Conservation (phyloP, 441 rosid species). For the Sinapis alba region DNA sequence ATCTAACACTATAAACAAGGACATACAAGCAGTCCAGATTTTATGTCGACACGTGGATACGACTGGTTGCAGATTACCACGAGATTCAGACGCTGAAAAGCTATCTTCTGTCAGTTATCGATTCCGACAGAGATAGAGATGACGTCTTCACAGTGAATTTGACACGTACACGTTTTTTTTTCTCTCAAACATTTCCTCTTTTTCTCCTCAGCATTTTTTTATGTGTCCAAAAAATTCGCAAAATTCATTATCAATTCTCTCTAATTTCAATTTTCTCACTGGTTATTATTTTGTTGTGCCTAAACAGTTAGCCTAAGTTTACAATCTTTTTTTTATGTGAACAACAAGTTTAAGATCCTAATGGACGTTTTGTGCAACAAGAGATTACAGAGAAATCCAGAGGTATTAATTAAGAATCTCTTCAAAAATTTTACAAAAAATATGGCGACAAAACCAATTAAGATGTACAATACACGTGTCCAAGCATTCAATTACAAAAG, state of each 20-base stretch:
- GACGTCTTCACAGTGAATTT: neutral
- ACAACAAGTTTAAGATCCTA: neutral
- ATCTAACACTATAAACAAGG: neutral
- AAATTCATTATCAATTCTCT: neutral
- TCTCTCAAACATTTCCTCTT: neutral
- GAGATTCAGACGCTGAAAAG: constrained; percentile 9
- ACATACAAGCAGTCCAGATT: constrained; percentile 7
- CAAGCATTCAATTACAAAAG: constrained; percentile 48
- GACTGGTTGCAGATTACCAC: neutral
- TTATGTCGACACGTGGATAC: constrained; percentile 23
- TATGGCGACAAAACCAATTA: constrained; percentile 1
- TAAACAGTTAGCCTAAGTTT: neutral
- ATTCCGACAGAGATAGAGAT: constrained; percentile 25
- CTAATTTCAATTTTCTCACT: neutral
- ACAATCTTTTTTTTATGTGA: no score
- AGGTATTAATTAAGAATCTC: neutral
- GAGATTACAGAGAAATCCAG: neutral
- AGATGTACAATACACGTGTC: constrained; percentile 27
- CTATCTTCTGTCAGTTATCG: constrained; percentile 23
- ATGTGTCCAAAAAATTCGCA: constrained; percentile 3
- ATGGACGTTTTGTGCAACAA: neutral
- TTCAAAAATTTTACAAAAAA: neutral
- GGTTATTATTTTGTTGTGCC: neutral
- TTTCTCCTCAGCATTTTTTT: neutral
- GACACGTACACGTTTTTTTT: constrained; percentile 21